Evolutionary conservation across 75 land plant species (phyloP).

Genomic region (Pinus taeda): DNA sequence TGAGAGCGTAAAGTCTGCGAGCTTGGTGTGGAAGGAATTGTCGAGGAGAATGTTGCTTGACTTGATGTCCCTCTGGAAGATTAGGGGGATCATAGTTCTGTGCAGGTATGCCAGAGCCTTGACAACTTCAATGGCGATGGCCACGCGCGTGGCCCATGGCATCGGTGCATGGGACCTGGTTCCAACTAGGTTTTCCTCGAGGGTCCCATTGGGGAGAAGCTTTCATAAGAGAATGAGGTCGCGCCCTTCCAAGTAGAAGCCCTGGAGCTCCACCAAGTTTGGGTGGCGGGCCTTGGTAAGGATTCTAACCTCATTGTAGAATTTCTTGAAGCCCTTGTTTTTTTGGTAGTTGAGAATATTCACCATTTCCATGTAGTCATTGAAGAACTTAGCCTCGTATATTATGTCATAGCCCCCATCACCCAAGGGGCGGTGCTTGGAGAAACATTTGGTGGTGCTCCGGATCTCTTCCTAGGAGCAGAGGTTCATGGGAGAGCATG

Average conservation of each 20-base stretch:
- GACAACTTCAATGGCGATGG: no score
- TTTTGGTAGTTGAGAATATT: slow-evolving; percentile 31
- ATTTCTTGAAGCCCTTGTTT: slow-evolving; percentile 18
- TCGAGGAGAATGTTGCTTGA: no score
- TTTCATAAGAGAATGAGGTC: no score
- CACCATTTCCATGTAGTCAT: slow-evolving; percentile 27
- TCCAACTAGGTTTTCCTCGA: no score
- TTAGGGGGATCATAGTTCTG: slow-evolving; percentile 9
- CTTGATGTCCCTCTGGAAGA: neutral
- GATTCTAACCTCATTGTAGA: slow-evolving; percentile 30
- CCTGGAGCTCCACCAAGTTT: slow-evolving; percentile 16
- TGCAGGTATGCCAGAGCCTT: no score
- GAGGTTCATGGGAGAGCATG: neutral
- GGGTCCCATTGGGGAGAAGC: no score
- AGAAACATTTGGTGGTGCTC: slow-evolving; percentile 61
- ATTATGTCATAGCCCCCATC: slow-evolving; percentile 81
- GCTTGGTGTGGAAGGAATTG: neutral
- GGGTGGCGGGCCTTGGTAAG: slow-evolving; percentile 26
- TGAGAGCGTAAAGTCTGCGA: slow-evolving; percentile 85
- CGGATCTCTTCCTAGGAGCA: slow-evolving; percentile 39
- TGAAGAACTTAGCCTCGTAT: slow-evolving; percentile 40
- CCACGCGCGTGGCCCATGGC: no score
- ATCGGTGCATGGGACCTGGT: no score
- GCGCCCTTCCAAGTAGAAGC: no score
- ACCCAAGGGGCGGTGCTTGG: slow-evolving; percentile 47